phyloP scores from a whole-genome alignment of 2,329 filamentous ascomycete species.

The Penicillium sp. region DNA sequence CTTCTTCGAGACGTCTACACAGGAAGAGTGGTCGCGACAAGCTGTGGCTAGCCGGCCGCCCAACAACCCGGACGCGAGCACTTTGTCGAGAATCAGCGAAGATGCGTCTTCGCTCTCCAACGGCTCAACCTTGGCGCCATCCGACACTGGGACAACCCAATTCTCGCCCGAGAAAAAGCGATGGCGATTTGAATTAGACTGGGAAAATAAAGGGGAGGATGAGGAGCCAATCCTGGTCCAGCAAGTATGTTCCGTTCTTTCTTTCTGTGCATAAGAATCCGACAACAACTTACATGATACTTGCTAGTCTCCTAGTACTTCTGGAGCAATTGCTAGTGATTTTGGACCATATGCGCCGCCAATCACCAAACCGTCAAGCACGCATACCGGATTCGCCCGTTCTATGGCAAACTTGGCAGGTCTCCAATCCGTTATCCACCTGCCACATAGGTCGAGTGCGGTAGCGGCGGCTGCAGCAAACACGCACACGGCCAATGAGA shows the following conservation, averaged over 20 bases:
- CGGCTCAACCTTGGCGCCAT: constrained; percentile 44
- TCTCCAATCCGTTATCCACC: constrained; percentile 58
- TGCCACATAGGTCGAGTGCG: constrained; percentile 55
- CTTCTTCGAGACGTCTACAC: constrained; percentile 84
- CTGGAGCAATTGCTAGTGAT: constrained; percentile 63
- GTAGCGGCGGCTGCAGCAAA: constrained; percentile 37
- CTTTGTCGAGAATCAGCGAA: constrained; percentile 42
- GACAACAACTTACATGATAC: constrained; percentile 1
- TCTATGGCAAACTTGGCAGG: constrained; percentile 79
- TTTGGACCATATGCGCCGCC: constrained; percentile 54
- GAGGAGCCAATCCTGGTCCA: constrained; percentile 90
- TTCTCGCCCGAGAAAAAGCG: constrained; percentile 58
- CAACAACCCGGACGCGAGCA: constrained; percentile 42
- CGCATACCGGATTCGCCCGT: constrained; percentile 77
- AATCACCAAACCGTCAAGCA: constrained; percentile 65
- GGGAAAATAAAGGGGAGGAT: constrained; percentile 67
- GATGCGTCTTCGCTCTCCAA: constrained; percentile 40
- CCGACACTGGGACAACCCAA: constrained; percentile 46
- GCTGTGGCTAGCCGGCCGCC: constrained; percentile 46
- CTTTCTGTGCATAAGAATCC: constrained; percentile 12
- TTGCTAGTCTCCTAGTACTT: constrained; percentile 39
- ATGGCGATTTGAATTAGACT: constrained; percentile 90
- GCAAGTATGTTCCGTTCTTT: constrained; percentile 60
- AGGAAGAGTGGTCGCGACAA: constrained; percentile 72
- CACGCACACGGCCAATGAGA: constrained; percentile 43